Conservation (phyloP, 2,329 filamentous ascomycete genomes). For the Aspergillus spinulosporus region DNA sequence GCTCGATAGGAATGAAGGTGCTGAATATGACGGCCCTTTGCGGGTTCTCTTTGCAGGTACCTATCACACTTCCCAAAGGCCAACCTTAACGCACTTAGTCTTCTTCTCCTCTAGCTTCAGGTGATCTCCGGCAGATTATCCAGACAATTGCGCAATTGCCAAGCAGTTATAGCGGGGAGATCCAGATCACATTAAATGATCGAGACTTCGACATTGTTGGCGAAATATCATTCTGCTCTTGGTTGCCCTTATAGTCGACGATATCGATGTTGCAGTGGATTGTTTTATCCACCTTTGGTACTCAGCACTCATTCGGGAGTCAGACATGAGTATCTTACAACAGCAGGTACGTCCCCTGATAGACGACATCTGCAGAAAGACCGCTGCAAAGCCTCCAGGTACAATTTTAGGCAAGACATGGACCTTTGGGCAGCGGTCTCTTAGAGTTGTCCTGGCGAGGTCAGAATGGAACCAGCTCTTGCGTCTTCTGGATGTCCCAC, state of each 20-base stretch:
- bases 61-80: not conserved
- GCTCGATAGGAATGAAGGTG: conserved; percentile 33
- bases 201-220: conserved; percentile 39
- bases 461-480: conserved; percentile 34
- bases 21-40: conserved; percentile 23
- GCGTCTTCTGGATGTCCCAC: conserved; percentile 27
- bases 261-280: conserved; percentile 26
- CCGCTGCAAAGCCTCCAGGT: conserved; percentile 12
- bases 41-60: conserved; percentile 40
- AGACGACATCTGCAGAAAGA: conserved; percentile 26
- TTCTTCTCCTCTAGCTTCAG: conserved; percentile 40
- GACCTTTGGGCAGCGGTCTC: conserved; percentile 23
- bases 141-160: conserved; percentile 42
- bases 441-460: conserved; percentile 34
- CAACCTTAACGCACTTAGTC: not conserved
- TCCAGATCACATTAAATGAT: conserved; percentile 44
- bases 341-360: conserved; percentile 32
- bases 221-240: conserved; percentile 47
- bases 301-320: conserved; percentile 38
- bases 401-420: conserved; percentile 32
- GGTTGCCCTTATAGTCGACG: conserved; percentile 25
- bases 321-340: conserved; percentile 27
- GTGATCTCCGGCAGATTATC: conserved; percentile 47
- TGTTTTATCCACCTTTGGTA: conserved; percentile 51
- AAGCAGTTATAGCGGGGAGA: conserved; percentile 22